Percentiles rank a stretch among this genome's conserved stretches.
phyloP scores from a whole-genome alignment of 495 filamentous ascomycete species.

The Lichenothelia convexa region DNA sequence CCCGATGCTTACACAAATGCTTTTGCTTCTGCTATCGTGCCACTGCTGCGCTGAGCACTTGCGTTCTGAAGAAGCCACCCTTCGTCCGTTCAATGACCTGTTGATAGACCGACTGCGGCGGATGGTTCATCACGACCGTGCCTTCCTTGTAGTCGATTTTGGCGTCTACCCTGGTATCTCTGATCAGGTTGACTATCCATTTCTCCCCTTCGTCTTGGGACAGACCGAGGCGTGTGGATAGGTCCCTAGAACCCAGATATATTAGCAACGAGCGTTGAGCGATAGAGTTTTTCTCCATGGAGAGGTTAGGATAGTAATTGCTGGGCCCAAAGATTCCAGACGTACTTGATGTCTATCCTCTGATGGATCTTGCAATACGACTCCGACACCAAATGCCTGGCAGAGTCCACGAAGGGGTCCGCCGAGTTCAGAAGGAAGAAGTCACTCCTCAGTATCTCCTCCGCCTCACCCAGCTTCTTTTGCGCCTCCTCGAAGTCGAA shows the following conservation, averaged over 20 bases:
- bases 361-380: slow-evolving; percentile 99
- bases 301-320: neutral
- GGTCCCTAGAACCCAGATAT: slow-evolving; percentile 35
- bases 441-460: slow-evolving; percentile 78
- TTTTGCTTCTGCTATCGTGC: no score
- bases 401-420: slow-evolving; percentile 84
- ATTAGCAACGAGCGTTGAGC: neutral
- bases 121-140: slow-evolving; percentile 98
- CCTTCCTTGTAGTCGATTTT: slow-evolving; percentile 99
- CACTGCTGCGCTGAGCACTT: slow-evolving; percentile 24
- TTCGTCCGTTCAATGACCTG: slow-evolving; percentile 95
- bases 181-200: slow-evolving; percentile 97
- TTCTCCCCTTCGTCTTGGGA: slow-evolving; percentile 93
- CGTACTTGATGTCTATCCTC: slow-evolving; percentile 83
- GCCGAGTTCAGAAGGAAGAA: slow-evolving; percentile 83
- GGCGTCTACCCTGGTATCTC: slow-evolving; percentile 83
- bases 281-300: neutral
- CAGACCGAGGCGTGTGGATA: slow-evolving; percentile 75
- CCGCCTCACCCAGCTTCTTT: slow-evolving; percentile 73
- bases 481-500: slow-evolving; percentile 99
- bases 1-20: no score
- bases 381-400: slow-evolving; percentile 90
- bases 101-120: slow-evolving; percentile 93
- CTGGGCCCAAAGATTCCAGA: neutral
- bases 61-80: slow-evolving; percentile 69